Evolutionary conservation across 1,139 yeast species (phyloP), one percentile per base, ranked within the genome.

Genomic region (Saccharomyces uvarum): DNA sequence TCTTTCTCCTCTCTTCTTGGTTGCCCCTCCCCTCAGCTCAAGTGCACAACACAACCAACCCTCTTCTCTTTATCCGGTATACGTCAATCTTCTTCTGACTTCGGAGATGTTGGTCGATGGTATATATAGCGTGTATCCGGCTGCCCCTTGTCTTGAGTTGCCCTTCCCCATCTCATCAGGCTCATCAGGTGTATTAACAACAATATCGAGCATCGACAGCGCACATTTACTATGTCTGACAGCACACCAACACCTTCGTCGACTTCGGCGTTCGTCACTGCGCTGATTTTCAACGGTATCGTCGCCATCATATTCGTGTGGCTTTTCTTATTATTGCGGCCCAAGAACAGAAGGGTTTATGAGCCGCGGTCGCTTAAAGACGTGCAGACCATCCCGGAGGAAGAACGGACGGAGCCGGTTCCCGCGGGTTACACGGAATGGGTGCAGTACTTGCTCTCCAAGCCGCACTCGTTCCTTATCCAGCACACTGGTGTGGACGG

Each of bases 401-500:
- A 73, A 33, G 73, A 74, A 60, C 71, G 74, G 55, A 82, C 88
- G 0, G 82, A 77, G 3, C 77, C 76, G 31, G 72, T 81, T n/a
- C 85, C 89, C 1, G 62, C 70, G 4, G 87, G 88, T 0, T 72
- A 77, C 1, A 72, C 77, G 51, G 65, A 74, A 9, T 86, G 93
- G 95, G 60, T 84, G 2, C 69, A 78, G 0, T 74, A 73, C 51
- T 58, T 85, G 28, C 60, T 83, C 50, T 60, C 69, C 11, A 81
- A 82, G 61, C 82, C 86, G 1, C 93, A 86, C 61, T 65, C 84
- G 1, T 88, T 79, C 67, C 72, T 89, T 54, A 78, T 93, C 59
- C 88, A 87, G 64, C 89, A 87, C 61, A 78, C 89, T 31, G 95
- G 97, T 47, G 71, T 88, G 11, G 98, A 91, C 70, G 97, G 97